Conservation (phyloP, 108 stramenopile genomes). For the Stephanodiscus triporus region DNA sequence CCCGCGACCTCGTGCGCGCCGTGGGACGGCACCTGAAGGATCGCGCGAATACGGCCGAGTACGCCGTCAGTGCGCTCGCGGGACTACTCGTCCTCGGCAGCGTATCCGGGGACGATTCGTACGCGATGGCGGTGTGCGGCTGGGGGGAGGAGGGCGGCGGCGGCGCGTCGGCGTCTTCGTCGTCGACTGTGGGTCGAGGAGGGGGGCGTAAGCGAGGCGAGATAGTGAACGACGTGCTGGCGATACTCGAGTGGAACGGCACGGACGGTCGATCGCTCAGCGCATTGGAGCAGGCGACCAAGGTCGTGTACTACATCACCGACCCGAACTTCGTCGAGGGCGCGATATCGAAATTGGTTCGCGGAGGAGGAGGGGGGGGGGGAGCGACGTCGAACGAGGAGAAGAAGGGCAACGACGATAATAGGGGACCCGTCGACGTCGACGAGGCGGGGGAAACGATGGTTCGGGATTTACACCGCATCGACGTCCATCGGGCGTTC, state of each 20-base stretch:
- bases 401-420: conserved; percentile 1
- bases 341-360: conserved; percentile 20
- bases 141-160: conserved; percentile 15
- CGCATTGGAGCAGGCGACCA: conserved; percentile 80
- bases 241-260: conserved; percentile 73
- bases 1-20: conserved; percentile 61
- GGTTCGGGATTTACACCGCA: conserved; percentile 40
- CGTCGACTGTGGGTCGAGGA: neutral
- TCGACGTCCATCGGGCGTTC: conserved; percentile 67
- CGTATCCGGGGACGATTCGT: conserved; percentile 57
- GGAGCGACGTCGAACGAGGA: conserved; percentile 6
- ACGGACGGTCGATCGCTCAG: conserved; percentile 65
- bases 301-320: conserved; percentile 77
- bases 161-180: conserved; percentile 17
- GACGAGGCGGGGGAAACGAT: neutral
- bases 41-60: conserved; percentile 57
- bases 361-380: neutral
- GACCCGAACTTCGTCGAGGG: conserved; percentile 55
- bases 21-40: conserved; percentile 65
- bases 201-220: neutral
- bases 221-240: conserved; percentile 60
- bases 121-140: conserved; percentile 33
- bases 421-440: conserved; percentile 14
- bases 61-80: conserved; percentile 67
- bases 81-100: conserved; percentile 64